Conservation (phyloP, 1,284 basidiomycete genomes). For the Singerocomus rubriflavus region DNA sequence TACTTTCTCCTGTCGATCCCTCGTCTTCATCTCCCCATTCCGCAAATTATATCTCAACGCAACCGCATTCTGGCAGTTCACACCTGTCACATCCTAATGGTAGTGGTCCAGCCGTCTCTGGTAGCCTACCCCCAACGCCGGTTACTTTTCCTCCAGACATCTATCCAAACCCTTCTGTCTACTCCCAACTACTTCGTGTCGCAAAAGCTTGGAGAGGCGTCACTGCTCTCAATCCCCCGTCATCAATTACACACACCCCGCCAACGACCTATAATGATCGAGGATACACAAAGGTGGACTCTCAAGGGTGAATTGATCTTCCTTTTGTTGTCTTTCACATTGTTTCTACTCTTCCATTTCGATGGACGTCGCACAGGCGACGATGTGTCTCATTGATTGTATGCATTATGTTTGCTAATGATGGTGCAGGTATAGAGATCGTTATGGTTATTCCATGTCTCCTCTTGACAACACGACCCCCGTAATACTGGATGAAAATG, state of each 20-base stretch:
- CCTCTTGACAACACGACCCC: conserved; percentile 31
- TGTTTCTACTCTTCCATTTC: conserved; percentile 1
- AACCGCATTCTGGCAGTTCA: conserved; percentile 16
- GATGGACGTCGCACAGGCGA: conserved; percentile 15
- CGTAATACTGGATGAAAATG: conserved; percentile 27
- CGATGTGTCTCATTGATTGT: conserved; percentile 9
- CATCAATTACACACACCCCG: conserved; percentile 19
- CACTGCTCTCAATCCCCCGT: conserved; percentile 50
- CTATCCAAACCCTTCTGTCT: conserved; percentile 43
- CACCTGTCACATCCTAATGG: conserved; percentile 21
- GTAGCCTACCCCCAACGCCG: conserved; percentile 16
- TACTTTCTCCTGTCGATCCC: conserved; percentile 29
- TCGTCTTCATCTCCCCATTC: conserved; percentile 20
- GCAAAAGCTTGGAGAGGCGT: conserved; percentile 68
- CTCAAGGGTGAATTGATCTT: conserved; percentile 30
- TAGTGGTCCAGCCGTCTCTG: conserved; percentile 24
- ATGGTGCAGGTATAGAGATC: conserved; percentile 27
- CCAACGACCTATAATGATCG: conserved; percentile 23
- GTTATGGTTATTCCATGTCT: conserved; percentile 33
- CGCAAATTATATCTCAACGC: conserved; percentile 12
- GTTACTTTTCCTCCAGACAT: conserved; percentile 39
- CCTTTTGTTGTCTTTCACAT: not conserved
- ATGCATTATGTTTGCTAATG: conserved; percentile 22
- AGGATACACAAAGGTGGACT: conserved; percentile 23
- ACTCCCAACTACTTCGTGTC: conserved; percentile 53